Conservation (phyloP, 352 stramenopile species). For the Blastocystis sp. region DNA sequence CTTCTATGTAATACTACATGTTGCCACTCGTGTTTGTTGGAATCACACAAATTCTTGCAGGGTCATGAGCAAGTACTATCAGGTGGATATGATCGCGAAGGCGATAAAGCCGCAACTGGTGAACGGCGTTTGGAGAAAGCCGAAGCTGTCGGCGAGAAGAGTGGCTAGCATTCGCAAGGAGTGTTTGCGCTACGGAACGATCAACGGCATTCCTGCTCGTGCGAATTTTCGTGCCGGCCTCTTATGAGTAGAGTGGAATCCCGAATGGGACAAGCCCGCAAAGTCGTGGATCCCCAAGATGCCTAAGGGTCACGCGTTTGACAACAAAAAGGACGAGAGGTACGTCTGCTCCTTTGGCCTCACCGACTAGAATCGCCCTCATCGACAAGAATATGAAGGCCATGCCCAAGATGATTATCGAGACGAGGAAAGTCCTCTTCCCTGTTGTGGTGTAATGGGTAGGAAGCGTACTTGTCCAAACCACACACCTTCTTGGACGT, state of each 20-base stretch:
- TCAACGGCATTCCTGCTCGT: conserved; percentile 49
- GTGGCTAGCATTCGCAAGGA: conserved; percentile 66
- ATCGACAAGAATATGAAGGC: conserved; percentile 73
- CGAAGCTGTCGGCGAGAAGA: conserved; percentile 61
- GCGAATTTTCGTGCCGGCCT: not conserved
- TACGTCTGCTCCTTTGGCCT: not conserved
- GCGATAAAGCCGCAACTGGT: conserved; percentile 67
- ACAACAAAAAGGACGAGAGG: conserved; percentile 42
- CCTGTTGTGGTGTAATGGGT: not conserved
- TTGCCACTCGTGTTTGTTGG: conserved; percentile 21
- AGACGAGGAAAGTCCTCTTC: conserved; percentile 49
- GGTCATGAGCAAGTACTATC: conserved; percentile 70
- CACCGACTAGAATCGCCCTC: conserved; percentile 25
- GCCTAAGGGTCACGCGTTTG: conserved; percentile 54
- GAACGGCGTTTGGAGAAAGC: conserved; percentile 68
- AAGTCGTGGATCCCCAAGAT: conserved; percentile 54
- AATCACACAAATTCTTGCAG: conserved; percentile 1
- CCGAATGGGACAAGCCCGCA: conserved; percentile 65
- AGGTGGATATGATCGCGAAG: conserved; percentile 61
- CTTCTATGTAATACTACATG: conserved; percentile 18
- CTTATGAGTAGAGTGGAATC: conserved; percentile 47
- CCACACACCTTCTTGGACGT: conserved; percentile 49
- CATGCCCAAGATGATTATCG: conserved; percentile 56
- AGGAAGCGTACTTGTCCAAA: conserved; percentile 55
- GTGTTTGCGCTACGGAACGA: conserved; percentile 66